phyloP scores from a whole-genome alignment of 331 rosid genomes.

The Malus hybrid region DNA sequence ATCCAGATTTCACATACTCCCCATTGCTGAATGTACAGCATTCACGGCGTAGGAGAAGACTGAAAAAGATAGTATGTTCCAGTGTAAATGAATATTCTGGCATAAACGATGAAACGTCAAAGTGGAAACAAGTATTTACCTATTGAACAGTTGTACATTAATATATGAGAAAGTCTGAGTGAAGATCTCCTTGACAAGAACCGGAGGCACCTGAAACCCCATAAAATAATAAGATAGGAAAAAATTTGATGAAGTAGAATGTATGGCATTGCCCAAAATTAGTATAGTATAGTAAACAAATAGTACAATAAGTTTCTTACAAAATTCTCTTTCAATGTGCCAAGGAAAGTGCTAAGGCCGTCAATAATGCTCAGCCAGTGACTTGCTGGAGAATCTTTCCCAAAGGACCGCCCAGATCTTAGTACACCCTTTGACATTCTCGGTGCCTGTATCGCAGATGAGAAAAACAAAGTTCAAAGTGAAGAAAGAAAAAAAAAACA shows the following conservation, averaged over 20 bases:
- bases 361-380: slow-evolving; percentile 98
- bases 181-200: slow-evolving; percentile 79
- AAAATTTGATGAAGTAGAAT: not conserved
- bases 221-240: not conserved
- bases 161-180: slow-evolving; percentile 76
- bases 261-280: slow-evolving; percentile 6
- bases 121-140: slow-evolving; percentile 37
- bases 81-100: not conserved
- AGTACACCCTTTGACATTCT: slow-evolving; percentile 83
- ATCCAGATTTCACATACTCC: slow-evolving; percentile 87
- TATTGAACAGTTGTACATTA: slow-evolving; percentile 90
- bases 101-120: not conserved
- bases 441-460: slow-evolving; percentile 59
- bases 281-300: not conserved
- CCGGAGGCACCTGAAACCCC: slow-evolving; percentile 75
- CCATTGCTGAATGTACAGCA: slow-evolving; percentile 98
- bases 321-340: slow-evolving; percentile 85
- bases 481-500: not conserved
- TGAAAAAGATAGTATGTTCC: slow-evolving; percentile 17
- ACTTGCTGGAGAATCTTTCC: slow-evolving; percentile 87
- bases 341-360: slow-evolving; percentile 73
- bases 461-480: slow-evolving; percentile 3
- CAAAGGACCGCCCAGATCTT: slow-evolving; percentile 83
- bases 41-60: slow-evolving; percentile 89
- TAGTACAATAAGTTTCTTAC: slow-evolving; percentile 42